Conservation (phyloP, 176 grass and related monocot genomes). For the Triticum timopheevii region DNA sequence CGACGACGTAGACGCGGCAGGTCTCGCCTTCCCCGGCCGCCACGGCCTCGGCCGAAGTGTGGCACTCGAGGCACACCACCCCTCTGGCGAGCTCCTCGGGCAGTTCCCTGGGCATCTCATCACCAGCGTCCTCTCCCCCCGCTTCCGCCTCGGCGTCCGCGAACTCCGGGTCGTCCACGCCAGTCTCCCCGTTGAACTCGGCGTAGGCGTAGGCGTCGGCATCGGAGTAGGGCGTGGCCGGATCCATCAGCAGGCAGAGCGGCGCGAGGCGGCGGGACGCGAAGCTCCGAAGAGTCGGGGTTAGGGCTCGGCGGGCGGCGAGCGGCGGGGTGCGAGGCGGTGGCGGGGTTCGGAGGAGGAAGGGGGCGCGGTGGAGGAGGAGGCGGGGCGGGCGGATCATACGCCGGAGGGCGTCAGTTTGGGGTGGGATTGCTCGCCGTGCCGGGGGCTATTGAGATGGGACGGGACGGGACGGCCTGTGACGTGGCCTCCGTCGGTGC, state of each 20-base stretch:
- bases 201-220: not conserved
- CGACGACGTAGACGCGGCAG: slow-evolving; percentile 70
- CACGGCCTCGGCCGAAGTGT: slow-evolving; percentile 47
- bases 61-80: slow-evolving; percentile 59
- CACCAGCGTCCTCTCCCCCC: not conserved
- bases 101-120: slow-evolving; percentile 37
- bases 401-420: slow-evolving; percentile 31
- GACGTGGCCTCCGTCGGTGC: not conserved
- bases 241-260: slow-evolving; percentile 56
- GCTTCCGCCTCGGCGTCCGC: slow-evolving; percentile 16
- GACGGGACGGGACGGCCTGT: not conserved
- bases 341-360: not conserved
- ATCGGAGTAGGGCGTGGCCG: slow-evolving; percentile 11
- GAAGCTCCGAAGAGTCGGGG: not conserved
- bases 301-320: not conserved
- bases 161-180: slow-evolving; percentile 13
- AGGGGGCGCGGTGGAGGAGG: not conserved
- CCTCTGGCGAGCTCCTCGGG: slow-evolving; percentile 66
- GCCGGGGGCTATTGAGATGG: not conserved
- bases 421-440: not conserved
- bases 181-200: not conserved
- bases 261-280: slow-evolving; percentile 5
- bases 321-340: not conserved
- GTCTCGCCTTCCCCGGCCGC: slow-evolving; percentile 33
- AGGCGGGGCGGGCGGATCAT: slow-evolving; percentile 43